A percentile compares a stretch with the other conserved stretches of the same genome.
These are phyloP conservation scores for Arabidopsis lyrata DNA, from an alignment of 441 rosid species.

Conservation along the genomic window DNA sequence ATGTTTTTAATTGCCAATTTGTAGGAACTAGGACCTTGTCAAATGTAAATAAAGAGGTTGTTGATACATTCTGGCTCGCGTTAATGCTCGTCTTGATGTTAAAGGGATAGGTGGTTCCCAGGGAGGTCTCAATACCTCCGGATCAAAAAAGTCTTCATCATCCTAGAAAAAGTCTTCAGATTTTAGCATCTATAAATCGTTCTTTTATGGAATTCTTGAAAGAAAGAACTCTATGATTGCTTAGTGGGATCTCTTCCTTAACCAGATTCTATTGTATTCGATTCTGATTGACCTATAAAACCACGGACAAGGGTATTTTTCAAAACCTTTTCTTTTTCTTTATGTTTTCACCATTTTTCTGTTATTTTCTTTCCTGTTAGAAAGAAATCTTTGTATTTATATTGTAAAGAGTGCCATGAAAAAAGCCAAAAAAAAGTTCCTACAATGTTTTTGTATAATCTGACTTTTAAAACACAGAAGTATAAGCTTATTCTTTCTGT, in stretches of 20 bases:
- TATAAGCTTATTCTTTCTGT: not conserved
- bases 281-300: not conserved
- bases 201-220: too few species aligned
- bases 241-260: too few species aligned
- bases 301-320: not conserved
- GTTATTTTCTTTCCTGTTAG: not conserved
- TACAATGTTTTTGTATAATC: not conserved
- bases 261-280: not conserved
- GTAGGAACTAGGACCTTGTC: not conserved
- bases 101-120: too few species aligned
- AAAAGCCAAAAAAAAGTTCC: too few species aligned
- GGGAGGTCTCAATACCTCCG: not conserved
- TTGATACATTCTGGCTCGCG: not conserved
- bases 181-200: not conserved
- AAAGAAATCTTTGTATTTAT: too few species aligned
- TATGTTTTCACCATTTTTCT: not conserved
- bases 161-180: too few species aligned
- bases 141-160: conserved; percentile 15
- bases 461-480: not conserved
- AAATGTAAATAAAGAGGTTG: conserved; percentile 13
- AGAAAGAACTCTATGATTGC: not conserved
- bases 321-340: not conserved
- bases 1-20: conserved; percentile 9
- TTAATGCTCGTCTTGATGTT: not conserved
- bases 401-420: too few species aligned